Evolutionary conservation across 768 basidiomycete species (phyloP), one percentile per base, ranked within the genome.

Genomic region (Gyrodon lividus): DNA sequence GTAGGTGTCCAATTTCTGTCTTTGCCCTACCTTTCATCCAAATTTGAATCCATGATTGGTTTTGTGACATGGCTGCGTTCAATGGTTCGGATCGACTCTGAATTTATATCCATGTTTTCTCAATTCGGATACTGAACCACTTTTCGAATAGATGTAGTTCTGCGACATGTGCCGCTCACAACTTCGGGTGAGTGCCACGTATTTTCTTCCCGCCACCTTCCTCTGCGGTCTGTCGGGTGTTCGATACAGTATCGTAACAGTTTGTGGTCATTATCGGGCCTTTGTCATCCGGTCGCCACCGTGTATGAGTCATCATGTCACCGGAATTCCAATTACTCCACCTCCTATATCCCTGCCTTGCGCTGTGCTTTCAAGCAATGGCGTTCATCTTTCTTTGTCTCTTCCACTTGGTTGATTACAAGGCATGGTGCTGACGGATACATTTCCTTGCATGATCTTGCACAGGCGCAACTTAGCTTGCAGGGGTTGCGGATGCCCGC

Each of bases 401-500:
- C 23, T 42, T 46, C 50, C 24, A 30, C 49, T 54, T 49, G 54
- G 54, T 73, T 26, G 13, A 26, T 35, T 48, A 30, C 41, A 55
- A 51, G 46, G 26, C 8, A 69, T 69, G 68, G 68, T 77, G 67
- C 74, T 81, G 57, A 77, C 76, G 41, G 69, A 77, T 41, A 66
- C 70, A 6, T 79, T 78, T 59, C 76, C 74, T 55, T 76, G 77
- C 61, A 75, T 74, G 70, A 72, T 77, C 53, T 62, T 76, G 48
- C 74, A 73, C 68, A 91, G 88, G 55, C 87, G 89, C 54, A 92
- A 92, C 67, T 60, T 84, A 42, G 71, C 78, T 26, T 92, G 89
- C 72, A 87, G 89, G 60, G 86, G 84, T 38, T 91, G 89, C 62
- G 88, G 87, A 56, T 80, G 75, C 61, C 79, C 85, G 42, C 77